Evolutionary conservation across 768 basidiomycete species (phyloP), one percentile per base, ranked within the genome.

Genomic region (Chlorophyllum brunneum): DNA sequence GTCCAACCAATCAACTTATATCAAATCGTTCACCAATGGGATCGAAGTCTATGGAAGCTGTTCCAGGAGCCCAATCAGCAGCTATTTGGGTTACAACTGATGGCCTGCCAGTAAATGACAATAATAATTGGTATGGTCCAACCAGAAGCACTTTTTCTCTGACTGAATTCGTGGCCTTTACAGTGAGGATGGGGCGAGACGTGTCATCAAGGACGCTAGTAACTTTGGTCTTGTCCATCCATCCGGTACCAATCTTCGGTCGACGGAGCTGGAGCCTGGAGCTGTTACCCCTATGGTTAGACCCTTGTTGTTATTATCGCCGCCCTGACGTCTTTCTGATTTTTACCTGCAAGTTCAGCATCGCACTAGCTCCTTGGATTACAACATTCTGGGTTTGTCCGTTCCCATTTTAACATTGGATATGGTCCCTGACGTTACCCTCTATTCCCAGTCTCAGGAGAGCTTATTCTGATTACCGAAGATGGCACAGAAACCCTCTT

Each of bases 301-400:
- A 53, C 26, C 41, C 29, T 37, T 15, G 27, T 38, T 20, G 51
- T 30, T 22, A 22, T 48, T 18, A 20, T 31, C 18, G 13, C 18
- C 22, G 20, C 23, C 22, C n/a, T 39, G 33, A 13, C 18, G 9
- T 20, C 37, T 33, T 18, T 23, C 27, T 26, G 45, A 48, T 48
- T 24, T 41, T 30, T 31, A 43, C 47, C 10, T 41, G 44, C 29
- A 30, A 16, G 7, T n/a, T 39, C 44, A 73, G 68, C 70, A 73
- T 60, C 72, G 81, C 24, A 83, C 82, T 7, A 71, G 71, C 27
- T 82, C 83, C 13, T 59, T 84, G 51, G 83, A 85, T 59, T 79
- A 80, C 59, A 83, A 85, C 56, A 77, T 83, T 22, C 67, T 83
- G 11, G 67, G 81, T 80, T 54, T 55, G 76, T 57, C 27, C 18